Evolutionary conservation across 2,329 filamentous ascomycete genomes (phyloP).

Genomic region (Curvularia verruculosa): DNA sequence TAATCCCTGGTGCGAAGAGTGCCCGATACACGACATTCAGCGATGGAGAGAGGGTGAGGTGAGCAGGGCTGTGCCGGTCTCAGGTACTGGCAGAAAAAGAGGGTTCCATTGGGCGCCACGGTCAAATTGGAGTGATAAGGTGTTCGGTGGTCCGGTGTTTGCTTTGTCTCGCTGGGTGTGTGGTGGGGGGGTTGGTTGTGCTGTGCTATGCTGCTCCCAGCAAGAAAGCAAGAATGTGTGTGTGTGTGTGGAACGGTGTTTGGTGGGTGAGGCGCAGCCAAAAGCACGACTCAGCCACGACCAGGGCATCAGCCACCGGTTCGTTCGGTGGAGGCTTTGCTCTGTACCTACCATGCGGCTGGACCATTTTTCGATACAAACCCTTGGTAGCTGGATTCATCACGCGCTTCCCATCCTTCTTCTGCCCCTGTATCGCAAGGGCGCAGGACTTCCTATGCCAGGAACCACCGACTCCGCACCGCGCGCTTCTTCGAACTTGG

Average conservation of each 20-base stretch:
- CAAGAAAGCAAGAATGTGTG: background rate
- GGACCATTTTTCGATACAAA: background rate
- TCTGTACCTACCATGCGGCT: background rate
- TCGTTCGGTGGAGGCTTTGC: background rate
- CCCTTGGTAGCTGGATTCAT: background rate
- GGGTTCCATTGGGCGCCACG: constrained; percentile 22
- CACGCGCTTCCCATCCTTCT: background rate
- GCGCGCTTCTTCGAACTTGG: background rate
- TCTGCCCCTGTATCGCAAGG: background rate
- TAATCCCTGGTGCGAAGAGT: background rate
- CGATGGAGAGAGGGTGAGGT: background rate
- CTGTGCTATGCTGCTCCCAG: background rate
- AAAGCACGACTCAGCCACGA: background rate
- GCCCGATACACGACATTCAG: background rate
- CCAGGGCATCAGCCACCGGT: background rate
- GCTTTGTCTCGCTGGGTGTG: background rate
- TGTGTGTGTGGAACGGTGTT: constrained; percentile 4
- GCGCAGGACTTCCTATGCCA: background rate
- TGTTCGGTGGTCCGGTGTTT: constrained; percentile 3
- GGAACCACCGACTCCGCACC: background rate
- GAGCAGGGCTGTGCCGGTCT: constrained; percentile 35
- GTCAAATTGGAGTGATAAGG: background rate
- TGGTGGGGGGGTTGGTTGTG: constrained; percentile 12
- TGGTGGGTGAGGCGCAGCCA: constrained; percentile 9
- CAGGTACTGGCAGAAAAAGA: constrained; percentile 36